Evolutionary conservation across 768 basidiomycete species (phyloP), one percentile per base, ranked within the genome.

Genomic region (Tricholoma flavovirens): DNA sequence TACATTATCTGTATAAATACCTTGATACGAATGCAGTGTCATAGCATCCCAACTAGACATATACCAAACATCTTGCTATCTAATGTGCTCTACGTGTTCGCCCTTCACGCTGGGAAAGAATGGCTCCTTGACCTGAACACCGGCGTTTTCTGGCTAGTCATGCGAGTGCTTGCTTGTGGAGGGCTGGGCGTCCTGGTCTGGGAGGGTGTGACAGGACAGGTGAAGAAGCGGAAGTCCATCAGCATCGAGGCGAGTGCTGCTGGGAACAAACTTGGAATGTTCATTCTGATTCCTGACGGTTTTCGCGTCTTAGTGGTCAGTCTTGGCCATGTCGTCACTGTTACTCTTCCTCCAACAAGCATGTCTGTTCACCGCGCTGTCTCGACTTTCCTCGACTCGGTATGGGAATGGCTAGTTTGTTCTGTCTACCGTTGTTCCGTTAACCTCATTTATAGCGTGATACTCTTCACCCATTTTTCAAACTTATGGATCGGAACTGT

Each of bases 71-170:
- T 88, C 50, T 62, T 85, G 55, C 63, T 85, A 38, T 82, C 83
- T 0, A 85, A 89, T 71, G 69, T 81, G 19, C 70, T 88, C 49
- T 83, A 86, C 56, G 85, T 86, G 32, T 68, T 84, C 17, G 77
- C 84, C 4, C 69, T 87, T 33, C 79, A 83, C 68, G 77, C 82
- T 5, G 77, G 81, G 50, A 88, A 87, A 71, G 86, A 84, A 62
- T 81, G 82, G 73, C 69, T 90, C 6, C 70, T 91, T 48, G 74
- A 81, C 15, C 78, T 79, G 36, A 84, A 88, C 66, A 80, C 85
- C 19, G 84, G 85, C 6, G 79, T 87, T 8, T 85, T 90, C 64
- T 91, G 88, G 90, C 75, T 89, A 12, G 75, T 87, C 32, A 84
- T 90, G 73, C 75, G 87, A 59, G 77, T 89, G 49, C 73, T 91